Conservation (phyloP, 805 yeast genomes). For the Kluyveromyces dobzhanskii region DNA sequence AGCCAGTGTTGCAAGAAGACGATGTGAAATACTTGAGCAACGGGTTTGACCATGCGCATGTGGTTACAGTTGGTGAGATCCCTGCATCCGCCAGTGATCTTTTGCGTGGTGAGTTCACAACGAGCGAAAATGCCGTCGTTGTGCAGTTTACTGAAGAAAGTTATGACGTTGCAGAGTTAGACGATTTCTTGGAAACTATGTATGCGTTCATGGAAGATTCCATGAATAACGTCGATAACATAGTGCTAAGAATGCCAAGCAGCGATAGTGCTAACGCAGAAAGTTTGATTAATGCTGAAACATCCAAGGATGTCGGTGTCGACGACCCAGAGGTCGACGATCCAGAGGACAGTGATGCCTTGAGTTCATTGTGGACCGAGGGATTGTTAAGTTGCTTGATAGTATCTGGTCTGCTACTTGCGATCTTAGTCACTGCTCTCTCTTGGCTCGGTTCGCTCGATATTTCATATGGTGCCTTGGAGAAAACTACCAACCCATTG, state of each 20-base stretch:
- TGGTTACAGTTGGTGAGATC: slow-evolving; percentile 8
- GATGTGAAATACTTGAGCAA: slow-evolving; percentile 3
- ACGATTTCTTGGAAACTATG: slow-evolving; percentile 22
- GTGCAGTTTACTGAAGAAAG: slow-evolving; percentile 16
- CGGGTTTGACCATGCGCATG: slow-evolving; percentile 2
- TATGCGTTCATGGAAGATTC: slow-evolving; percentile 18
- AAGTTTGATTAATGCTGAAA: not conserved
- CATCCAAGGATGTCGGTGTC: not conserved
- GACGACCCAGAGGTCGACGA: slow-evolving; percentile 4
- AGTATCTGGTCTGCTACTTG: slow-evolving; percentile 52
- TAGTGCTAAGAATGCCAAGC: slow-evolving; percentile 12
- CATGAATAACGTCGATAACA: slow-evolving; percentile 12
- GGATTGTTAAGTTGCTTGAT: slow-evolving; percentile 73
- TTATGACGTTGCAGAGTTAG: slow-evolving; percentile 19
- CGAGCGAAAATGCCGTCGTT: slow-evolving; percentile 15
- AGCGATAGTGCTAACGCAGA: not conserved
- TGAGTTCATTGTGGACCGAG: slow-evolving; percentile 30
- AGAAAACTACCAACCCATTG: slow-evolving; percentile 37
- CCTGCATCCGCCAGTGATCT: slow-evolving; percentile 16
- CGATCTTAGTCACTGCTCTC: slow-evolving; percentile 53
- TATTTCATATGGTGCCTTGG: slow-evolving; percentile 77
- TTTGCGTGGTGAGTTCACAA: slow-evolving; percentile 14
- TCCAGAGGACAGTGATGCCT: slow-evolving; percentile 13
- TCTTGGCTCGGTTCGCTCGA: slow-evolving; percentile 64
- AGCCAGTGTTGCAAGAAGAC: slow-evolving; percentile 9